Evolutionary conservation across 257 asterid genomes (phyloP), one percentile per base, ranked within the genome.

Genomic region (Coffea canephora): DNA sequence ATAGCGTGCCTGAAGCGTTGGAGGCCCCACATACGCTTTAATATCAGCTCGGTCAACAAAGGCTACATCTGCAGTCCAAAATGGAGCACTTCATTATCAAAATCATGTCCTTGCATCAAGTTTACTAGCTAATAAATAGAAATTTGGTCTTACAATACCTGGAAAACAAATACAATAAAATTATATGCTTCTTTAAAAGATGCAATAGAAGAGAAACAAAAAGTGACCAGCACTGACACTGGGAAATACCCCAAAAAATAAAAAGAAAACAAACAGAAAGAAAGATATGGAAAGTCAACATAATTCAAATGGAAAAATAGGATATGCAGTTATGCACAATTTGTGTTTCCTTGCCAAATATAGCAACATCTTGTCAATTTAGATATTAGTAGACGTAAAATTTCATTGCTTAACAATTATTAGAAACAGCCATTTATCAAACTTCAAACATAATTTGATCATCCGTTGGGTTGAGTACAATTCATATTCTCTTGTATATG

Each of bases 11-110:
- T 93, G 91, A 68, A 94, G 94, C 36, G 99, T 91, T 83, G 99
- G 99, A 76, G 99, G 99, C 34, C 99, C 99, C 74, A 96, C 95
- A 34, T 94, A 96, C 9, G 98, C 99, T 89, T 94, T 96, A 77
- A 96, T 94, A 85, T 96, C 99, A 86, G 98, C 99, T 81, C 99
- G 94, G 88, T 96, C 99, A 50, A 96, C 97, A 79, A 96, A 96
- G 69, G 99, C 99, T 72, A 96, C 87, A 83, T 96, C 99, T 96
- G 92, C 12, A 12, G 36, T 75, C 18, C 68, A 41, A 36, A 36
- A 39, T 36, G n/a, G 41, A 36, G 54, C n/a, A 49, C 19, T 59
- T 23, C 5, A 41, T 87, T 85, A 82, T 55, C 77, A 78, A 87
- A 76, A 83, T 66, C 49, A 81, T 74, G 62, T 59, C 43, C 23